Evolutionary conservation across 2,329 filamentous ascomycete genomes (phyloP), one percentile per base, ranked within the genome.

Genomic region (Diaporthe vaccinii): DNA sequence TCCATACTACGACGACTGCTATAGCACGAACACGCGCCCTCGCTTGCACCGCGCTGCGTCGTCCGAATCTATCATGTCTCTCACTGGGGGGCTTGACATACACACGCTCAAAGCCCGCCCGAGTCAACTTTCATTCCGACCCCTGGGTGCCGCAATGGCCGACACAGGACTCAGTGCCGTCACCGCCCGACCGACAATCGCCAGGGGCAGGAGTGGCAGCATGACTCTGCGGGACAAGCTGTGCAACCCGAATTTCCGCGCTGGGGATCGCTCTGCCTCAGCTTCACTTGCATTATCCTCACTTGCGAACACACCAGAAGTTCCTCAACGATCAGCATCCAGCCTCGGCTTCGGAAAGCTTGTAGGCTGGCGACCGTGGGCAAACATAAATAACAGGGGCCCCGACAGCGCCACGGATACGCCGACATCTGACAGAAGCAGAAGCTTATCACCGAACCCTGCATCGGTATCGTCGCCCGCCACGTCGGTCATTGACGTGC

Each of bases 1-100:
- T 28, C 72, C 74, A 9, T 71, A 39, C 49, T 76, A 72, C 25
- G 82, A 84, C 65, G 80, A 84, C 25, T 80, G 9, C 61, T 80
- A 28, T 58, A 76, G 7, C 62, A 74, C 17, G 80, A 49, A 46
- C 72, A 57, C 77, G 78, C 82, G 83, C 82, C 61, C 84, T 83
- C 72, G 82, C 77, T 77, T 83, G 80, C 78, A 84, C 55, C 92
- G 93, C 44, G 89, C 91, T 3, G 82, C 91, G 2, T 98, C 96
- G 1, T 95, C 98, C 79, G 96, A 98, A 82, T 98, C 95, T 25
- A 92, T 98, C 76, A 90, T 98, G 78, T 98, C 96, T 0, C 89
- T 98, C 2, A 91, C 93, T 0, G 95, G 95, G 5, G 95, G 95
- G 2, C 93, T 98, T 82, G 96, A 98, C 81, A 97, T 98, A 68